A percentile compares a stretch with the other conserved stretches of the same genome.
phyloP scores from a whole-genome alignment of 139 green algal genomes.

The Parachlorella kessleri region DNA sequence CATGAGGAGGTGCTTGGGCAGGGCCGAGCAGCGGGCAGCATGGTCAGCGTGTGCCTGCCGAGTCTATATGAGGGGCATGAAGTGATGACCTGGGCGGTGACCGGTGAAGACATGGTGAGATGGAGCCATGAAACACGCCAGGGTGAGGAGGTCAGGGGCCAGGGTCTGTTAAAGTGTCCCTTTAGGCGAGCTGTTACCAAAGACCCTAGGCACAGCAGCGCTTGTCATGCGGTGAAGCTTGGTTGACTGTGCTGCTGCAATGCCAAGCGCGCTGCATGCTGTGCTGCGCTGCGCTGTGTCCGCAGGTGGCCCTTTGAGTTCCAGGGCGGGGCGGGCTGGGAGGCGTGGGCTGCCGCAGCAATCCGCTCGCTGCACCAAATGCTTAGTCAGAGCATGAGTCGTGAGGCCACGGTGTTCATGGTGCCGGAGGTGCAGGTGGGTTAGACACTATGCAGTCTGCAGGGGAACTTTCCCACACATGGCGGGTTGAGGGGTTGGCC shows the following conservation, averaged over 20 bases:
- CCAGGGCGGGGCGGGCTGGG: not conserved
- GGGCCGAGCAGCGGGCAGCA: not conserved
- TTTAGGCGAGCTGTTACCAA: not conserved
- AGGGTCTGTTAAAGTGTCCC: not conserved
- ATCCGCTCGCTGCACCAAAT: not conserved
- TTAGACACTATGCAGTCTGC: too few relatives aligned
- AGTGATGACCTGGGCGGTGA: not conserved
- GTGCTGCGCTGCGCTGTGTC: not conserved
- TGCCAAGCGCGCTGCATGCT: not conserved
- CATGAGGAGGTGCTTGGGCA: too few relatives aligned
- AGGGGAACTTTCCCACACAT: too few relatives aligned
- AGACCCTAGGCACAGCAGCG: not conserved
- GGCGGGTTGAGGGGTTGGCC: too few relatives aligned
- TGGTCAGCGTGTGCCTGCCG: not conserved
- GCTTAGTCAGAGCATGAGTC: not conserved
- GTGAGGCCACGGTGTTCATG: not conserved
- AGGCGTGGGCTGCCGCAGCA: not conserved
- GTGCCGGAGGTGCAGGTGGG: not conserved
- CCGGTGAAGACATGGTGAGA: not conserved
- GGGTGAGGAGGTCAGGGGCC: not conserved
- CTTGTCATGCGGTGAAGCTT: not conserved
- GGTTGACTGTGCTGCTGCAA: not conserved
- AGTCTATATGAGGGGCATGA: too few relatives aligned
- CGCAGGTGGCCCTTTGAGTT: not conserved
- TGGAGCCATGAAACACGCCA: not conserved